Base-by-base conservation (phyloP, 306 rosid species). In the Glycyrrhiza uralensis region DNA sequence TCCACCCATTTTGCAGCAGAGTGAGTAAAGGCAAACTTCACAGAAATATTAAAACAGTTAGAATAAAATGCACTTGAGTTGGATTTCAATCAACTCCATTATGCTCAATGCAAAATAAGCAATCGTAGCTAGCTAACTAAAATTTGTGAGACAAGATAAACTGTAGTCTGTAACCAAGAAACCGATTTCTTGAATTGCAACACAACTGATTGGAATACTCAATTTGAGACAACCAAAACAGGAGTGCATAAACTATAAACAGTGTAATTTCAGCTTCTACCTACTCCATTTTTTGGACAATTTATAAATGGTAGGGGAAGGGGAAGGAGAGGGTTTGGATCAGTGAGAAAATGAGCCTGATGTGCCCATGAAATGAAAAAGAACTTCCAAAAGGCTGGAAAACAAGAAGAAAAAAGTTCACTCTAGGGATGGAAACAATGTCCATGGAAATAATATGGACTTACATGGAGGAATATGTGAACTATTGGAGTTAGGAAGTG, bases 401-500 rank as follows among this genome's bases (percentile, higher is more conserved):
- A 30, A 28, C 41, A 39, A 19, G 30, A 79, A 62, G n/a, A 33
- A 7, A 33, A 44, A 45, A 8, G 55, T 20, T 58, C 17, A 58
- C 35, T 7, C 3, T 7, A 41, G 46, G 33, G 52, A 42, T 14
- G 35, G 60, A 58, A 67, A 11, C 26, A 68, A 67, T 15, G 41
- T 23, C 26, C 18, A 55, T 41, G 38, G 42, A 76, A 18, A 15
- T 26, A 14, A 63, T 54, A 63, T 41, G 23, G 1, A 76, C 96
- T 81, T 88, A 92, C 98, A 45, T 15, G 83, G 42, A 29, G 89
- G 18, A 32, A 42, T 45, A 58, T 84, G 90, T 55, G 91, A 78
- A 19, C 96, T 96, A 70, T 92, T 89, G 17, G 96, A 79, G 49
- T 72, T 59, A 54, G 96, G 80, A 10, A 83, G 55, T 11, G 91